Evolutionary conservation across 345 rosid genomes (phyloP).

Genomic region (Gossypium stocksii): DNA sequence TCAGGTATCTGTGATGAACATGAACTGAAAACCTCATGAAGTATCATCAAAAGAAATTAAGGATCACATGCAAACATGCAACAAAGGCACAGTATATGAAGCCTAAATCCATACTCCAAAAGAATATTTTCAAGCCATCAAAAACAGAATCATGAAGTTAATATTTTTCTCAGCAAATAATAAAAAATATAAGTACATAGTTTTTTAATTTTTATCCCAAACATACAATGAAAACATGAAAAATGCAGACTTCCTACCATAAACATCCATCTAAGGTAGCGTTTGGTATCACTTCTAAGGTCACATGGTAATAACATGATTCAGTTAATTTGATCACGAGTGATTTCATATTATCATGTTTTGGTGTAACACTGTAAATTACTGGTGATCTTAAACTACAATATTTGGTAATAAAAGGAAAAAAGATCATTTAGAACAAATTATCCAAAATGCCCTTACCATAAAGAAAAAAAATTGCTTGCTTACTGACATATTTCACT

Average conservation of each 20-base stretch:
- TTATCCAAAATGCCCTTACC: too few relatives aligned
- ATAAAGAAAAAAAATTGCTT: too few relatives aligned
- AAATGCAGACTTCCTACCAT: not conserved
- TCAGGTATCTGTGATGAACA: conserved; percentile 5
- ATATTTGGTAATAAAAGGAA: not conserved
- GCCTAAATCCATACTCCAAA: not conserved
- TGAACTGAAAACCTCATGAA: not conserved
- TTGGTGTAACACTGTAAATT: not conserved
- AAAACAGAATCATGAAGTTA: not conserved
- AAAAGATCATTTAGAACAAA: not conserved
- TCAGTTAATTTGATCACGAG: not conserved
- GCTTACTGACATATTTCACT: not conserved
- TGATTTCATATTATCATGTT: not conserved
- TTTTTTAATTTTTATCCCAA: not conserved
- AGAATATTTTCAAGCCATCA: not conserved
- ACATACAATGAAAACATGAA: not conserved
- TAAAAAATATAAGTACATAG: not conserved
- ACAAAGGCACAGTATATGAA: not conserved
- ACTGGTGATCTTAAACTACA: not conserved
- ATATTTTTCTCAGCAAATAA: not conserved
- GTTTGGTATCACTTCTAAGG: not conserved
- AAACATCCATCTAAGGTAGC: not conserved
- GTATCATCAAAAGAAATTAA: not conserved
- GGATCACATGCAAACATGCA: not conserved
- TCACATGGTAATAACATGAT: not conserved